A percentile compares a stretch with the other conserved stretches of the same genome.
These are phyloP conservation scores for Phlegmacium glaucopus DNA, from an alignment of 768 basidiomycete species.

Conservation along the genomic window DNA sequence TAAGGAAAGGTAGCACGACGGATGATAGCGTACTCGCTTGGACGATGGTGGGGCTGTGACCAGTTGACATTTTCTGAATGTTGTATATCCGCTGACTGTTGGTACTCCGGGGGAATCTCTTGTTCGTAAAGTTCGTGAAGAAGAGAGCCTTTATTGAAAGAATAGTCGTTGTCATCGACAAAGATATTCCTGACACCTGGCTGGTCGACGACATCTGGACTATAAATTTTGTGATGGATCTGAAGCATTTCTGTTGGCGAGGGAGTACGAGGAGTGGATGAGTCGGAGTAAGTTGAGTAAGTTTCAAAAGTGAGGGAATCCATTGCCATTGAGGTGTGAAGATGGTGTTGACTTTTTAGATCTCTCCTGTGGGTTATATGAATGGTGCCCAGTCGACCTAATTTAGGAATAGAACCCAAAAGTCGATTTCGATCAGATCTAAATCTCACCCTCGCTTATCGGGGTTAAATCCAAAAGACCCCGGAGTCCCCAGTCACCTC, in stretches of 20 bases:
- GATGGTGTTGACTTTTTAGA: constrained; percentile 10
- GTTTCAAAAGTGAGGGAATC: constrained; percentile 53
- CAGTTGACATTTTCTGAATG: constrained; percentile 29
- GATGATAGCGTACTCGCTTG: constrained; percentile 43
- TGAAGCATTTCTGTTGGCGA: constrained; percentile 46
- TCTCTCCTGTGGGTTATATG: not conserved
- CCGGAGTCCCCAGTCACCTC: not conserved
- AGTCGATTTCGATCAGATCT: too few species aligned
- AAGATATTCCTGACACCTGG: constrained; percentile 47
- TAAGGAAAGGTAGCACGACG: constrained; percentile 78
- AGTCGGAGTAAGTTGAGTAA: constrained; percentile 65
- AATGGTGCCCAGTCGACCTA: not conserved
- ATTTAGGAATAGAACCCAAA: too few species aligned
- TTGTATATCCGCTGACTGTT: constrained; percentile 17
- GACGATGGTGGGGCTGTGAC: constrained; percentile 32
- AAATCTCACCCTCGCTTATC: not conserved
- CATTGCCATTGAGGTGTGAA: constrained; percentile 26
- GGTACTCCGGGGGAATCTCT: constrained; percentile 36
- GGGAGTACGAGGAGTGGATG: constrained; percentile 70
- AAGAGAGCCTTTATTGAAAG: constrained; percentile 44
- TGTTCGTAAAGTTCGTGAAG: constrained; percentile 72
- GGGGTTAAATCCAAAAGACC: not conserved
- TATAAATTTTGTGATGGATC: not conserved
- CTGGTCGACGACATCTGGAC: constrained; percentile 7
- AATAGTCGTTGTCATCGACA: constrained; percentile 29